Conservation (phyloP, 257 asterid species). For the Leonotis leonurus region DNA sequence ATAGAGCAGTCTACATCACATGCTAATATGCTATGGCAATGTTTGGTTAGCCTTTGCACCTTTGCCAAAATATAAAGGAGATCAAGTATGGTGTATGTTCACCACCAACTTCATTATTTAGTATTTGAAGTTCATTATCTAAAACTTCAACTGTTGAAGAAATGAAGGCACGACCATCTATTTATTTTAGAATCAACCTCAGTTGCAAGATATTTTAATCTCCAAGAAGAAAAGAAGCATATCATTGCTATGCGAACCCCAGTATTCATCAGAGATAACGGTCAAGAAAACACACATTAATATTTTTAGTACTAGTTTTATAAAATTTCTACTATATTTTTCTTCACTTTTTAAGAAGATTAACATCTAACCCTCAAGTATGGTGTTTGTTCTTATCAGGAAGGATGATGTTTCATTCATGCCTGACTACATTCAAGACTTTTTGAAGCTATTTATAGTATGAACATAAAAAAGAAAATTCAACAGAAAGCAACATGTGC, state of each 20-base stretch:
- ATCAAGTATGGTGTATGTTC: no score
- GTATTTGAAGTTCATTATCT: constrained; percentile 3
- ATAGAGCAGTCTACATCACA: background rate
- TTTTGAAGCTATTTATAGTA: background rate
- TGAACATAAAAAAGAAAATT: background rate
- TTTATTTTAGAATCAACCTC: background rate
- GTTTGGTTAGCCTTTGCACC: background rate
- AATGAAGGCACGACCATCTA: background rate
- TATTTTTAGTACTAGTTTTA: background rate
- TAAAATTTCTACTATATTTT: background rate
- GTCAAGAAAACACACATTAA: background rate
- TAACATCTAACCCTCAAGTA: constrained; percentile 4
- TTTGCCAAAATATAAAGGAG: background rate
- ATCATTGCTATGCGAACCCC: background rate
- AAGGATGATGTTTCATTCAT: background rate
- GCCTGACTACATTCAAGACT: background rate
- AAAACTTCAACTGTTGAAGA: background rate
- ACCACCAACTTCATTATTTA: background rate
- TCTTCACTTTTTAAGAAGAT: background rate
- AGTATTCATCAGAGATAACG: background rate
- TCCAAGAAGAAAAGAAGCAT: background rate
- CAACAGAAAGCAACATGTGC: background rate
- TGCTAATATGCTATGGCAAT: background rate
- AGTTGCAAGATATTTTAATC: background rate
- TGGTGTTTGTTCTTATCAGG: background rate